Conservation (phyloP, 495 filamentous ascomycete genomes). For the Xylaria scruposa region DNA sequence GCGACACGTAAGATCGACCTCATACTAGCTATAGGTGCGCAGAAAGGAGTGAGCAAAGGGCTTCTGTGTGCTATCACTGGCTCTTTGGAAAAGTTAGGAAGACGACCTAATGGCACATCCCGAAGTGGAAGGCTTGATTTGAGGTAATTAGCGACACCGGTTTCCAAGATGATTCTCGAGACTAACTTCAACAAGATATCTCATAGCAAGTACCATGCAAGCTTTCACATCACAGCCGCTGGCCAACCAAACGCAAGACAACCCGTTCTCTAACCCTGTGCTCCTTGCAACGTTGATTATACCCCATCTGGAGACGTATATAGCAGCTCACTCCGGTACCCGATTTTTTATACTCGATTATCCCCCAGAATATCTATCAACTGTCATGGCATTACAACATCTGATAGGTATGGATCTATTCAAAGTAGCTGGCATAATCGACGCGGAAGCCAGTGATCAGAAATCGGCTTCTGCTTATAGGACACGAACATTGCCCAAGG, state of each 20-base stretch:
- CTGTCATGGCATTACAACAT: conserved; percentile 49
- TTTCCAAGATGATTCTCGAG: background rate
- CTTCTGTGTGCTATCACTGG: conserved; percentile 43
- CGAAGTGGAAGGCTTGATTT: conserved; percentile 51
- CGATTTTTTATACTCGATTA: conserved; percentile 57
- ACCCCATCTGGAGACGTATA: conserved; percentile 53
- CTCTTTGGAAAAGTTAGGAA: conserved; percentile 52
- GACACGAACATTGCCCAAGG: conserved; percentile 15
- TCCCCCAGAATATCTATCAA: conserved; percentile 52
- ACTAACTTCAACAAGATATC: conserved; percentile 41
- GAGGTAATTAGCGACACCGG: conserved; percentile 38
- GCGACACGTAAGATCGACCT: conserved; percentile 46
- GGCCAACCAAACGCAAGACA: conserved; percentile 50
- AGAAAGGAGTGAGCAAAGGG: conserved; percentile 45
- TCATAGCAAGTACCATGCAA: conserved; percentile 58
- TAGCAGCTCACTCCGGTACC: conserved; percentile 45
- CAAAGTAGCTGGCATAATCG: conserved; percentile 51
- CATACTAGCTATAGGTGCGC: conserved; percentile 53
- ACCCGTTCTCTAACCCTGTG: conserved; percentile 52
- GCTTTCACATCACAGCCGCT: conserved; percentile 52
- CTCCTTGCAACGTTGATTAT: conserved; percentile 54
- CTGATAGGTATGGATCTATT: conserved; percentile 51
- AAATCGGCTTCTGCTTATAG: conserved; percentile 23
- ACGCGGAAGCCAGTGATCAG: conserved; percentile 37
- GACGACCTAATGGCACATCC: conserved; percentile 40